Evolutionary conservation across 805 yeast genomes (phyloP).

Genomic region (Saccharomyces jurei): DNA sequence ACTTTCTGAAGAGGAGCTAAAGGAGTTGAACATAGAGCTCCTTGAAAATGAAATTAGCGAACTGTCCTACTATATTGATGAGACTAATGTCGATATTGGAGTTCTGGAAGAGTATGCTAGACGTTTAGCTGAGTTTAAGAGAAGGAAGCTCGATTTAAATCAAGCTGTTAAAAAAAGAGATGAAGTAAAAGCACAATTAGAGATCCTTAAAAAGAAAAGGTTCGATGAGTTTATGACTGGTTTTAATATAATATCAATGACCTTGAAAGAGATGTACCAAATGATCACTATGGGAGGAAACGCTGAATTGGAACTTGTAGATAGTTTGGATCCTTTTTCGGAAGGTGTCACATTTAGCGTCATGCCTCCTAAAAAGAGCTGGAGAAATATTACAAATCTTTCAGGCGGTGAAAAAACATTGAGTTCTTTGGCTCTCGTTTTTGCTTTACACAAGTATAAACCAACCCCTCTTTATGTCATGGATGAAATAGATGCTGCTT

Average conservation of each 20-base stretch:
- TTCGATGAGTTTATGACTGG: conserved; percentile 91
- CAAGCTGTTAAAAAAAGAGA: conserved; percentile 63
- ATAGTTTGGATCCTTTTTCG: conserved; percentile 92
- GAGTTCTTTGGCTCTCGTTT: conserved; percentile 88
- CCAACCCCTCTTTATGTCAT: conserved; percentile 96
- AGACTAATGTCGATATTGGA: conserved; percentile 60
- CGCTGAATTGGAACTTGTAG: conserved; percentile 93
- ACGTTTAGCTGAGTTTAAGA: conserved; percentile 54
- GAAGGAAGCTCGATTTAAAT: conserved; percentile 59
- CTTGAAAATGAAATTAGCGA: conserved; percentile 45
- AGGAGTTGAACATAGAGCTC: conserved; percentile 38
- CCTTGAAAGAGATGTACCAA: conserved; percentile 93
- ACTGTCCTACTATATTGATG: conserved; percentile 48
- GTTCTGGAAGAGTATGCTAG: conserved; percentile 68
- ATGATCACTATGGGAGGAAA: conserved; percentile 99
- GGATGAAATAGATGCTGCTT: conserved; percentile 99
- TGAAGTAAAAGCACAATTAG: conserved; percentile 48
- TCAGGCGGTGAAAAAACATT: conserved; percentile 98
- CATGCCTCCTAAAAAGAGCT: conserved; percentile 97
- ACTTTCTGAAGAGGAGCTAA: conserved; percentile 45
- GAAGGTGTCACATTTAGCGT: conserved; percentile 95
- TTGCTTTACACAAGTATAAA: conserved; percentile 90
- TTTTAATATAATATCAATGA: conserved; percentile 73
- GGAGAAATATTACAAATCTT: conserved; percentile 90
- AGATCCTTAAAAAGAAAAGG: conserved; percentile 63